A percentile compares a stretch with the other conserved stretches of the same genome.
phyloP scores from a whole-genome alignment of 2,329 filamentous ascomycete genomes.

The Aspergillus tamarii region DNA sequence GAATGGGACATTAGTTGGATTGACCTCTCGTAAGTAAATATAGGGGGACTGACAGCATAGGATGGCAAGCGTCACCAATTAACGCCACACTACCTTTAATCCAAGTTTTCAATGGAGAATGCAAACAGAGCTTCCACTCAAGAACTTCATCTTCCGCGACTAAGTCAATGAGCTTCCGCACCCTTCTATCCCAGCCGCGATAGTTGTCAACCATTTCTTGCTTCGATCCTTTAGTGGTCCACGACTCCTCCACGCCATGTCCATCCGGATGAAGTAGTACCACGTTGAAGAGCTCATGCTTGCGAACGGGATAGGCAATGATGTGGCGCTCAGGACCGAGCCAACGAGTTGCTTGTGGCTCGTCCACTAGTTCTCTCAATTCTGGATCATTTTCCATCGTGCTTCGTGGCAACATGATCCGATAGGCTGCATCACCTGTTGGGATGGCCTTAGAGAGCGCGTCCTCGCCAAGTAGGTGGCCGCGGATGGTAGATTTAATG shows the following conservation, averaged over 20 bases:
- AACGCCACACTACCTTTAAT: conserved; percentile 40
- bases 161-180: conserved; percentile 62
- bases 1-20: not conserved
- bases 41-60: conserved; percentile 41
- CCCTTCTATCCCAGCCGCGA: conserved; percentile 61
- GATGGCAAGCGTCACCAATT: conserved; percentile 50
- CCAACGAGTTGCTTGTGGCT: conserved; percentile 72
- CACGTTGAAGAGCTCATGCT: conserved; percentile 67
- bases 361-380: conserved; percentile 67
- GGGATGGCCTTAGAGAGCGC: conserved; percentile 27
- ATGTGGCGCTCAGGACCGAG: conserved; percentile 76
- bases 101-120: conserved; percentile 40
- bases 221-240: conserved; percentile 67
- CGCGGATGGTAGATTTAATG: conserved; percentile 54
- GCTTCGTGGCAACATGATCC: conserved; percentile 72
- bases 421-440: conserved; percentile 76
- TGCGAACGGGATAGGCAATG: conserved; percentile 74
- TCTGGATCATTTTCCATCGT: conserved; percentile 70
- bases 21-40: not conserved
- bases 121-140: conserved; percentile 43
- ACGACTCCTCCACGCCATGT: conserved; percentile 64
- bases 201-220: conserved; percentile 64
- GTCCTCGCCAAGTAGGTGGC: conserved; percentile 40
- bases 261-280: conserved; percentile 65
- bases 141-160: conserved; percentile 57